phyloP scores from a whole-genome alignment of 495 filamentous ascomycete species.

The Xeromyces bisporus region DNA sequence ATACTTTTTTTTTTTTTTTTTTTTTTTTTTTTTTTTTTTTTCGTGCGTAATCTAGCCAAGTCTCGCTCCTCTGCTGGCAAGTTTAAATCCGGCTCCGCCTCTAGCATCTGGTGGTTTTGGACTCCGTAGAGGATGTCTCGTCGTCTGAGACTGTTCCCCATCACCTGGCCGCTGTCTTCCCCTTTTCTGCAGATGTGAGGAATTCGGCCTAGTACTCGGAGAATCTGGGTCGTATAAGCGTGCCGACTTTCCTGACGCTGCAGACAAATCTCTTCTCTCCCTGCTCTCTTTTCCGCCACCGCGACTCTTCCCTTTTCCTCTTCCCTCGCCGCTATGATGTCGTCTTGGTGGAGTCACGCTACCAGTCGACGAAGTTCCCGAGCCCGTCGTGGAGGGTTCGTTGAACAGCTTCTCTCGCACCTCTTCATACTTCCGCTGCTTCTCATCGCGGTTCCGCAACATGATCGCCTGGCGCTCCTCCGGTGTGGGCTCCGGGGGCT shows the following conservation, averaged over 20 bases:
- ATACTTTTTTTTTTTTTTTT: no score
- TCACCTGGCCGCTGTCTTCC: conserved; percentile 19
- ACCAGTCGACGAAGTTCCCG: conserved; percentile 40
- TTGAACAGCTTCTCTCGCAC: conserved; percentile 73
- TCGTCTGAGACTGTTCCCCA: conserved; percentile 27
- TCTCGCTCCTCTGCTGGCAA: conserved; percentile 32
- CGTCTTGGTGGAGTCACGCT: conserved; percentile 45
- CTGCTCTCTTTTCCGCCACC: conserved; percentile 19
- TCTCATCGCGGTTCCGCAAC: conserved; percentile 65
- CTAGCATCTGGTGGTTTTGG: conserved; percentile 63
- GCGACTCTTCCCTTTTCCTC: conserved; percentile 24
- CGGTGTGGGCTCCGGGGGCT: conserved; percentile 37
- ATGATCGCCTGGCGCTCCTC: conserved; percentile 61
- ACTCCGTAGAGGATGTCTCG: conserved; percentile 42
- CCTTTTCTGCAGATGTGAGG: conserved; percentile 35
- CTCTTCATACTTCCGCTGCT: conserved; percentile 76
- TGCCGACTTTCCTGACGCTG: conserved; percentile 23
- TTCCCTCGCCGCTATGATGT: conserved; percentile 17
- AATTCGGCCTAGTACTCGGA: conserved; percentile 41
- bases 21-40: no score
- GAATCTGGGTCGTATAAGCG: conserved; percentile 64
- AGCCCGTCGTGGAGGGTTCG: conserved; percentile 27
- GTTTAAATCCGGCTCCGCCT: conserved; percentile 58
- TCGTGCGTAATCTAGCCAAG: no score
- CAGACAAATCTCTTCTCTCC: conserved; percentile 33